A percentile compares a stretch with the other conserved stretches of the same genome.
Evolutionary conservation across 1,284 basidiomycete species (phyloP).

Genomic region (Earliella scabrosa): DNA sequence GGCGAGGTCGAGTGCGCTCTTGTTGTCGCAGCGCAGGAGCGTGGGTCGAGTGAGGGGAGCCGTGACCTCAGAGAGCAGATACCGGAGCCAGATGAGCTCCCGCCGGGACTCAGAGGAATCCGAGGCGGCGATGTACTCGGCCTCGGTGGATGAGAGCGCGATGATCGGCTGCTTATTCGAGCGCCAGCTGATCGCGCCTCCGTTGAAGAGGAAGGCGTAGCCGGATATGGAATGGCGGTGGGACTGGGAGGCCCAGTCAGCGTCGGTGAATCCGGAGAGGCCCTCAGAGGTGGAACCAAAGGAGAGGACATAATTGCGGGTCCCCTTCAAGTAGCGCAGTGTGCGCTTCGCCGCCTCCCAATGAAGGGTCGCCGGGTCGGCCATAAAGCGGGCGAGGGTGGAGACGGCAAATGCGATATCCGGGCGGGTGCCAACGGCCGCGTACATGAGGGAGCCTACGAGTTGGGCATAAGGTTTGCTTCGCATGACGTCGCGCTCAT

Average conservation of each 20-base stretch:
- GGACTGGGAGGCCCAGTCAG: constrained; percentile 30
- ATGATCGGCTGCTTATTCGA: constrained; percentile 32
- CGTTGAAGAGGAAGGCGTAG: constrained; percentile 29
- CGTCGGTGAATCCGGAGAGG: constrained; percentile 12
- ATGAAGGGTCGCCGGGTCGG: constrained; percentile 33
- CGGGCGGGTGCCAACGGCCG: constrained; percentile 41
- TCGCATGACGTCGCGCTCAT: constrained; percentile 7
- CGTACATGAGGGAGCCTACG: constrained; percentile 46
- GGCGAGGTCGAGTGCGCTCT: constrained; percentile 34
- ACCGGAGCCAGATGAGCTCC: constrained; percentile 27
- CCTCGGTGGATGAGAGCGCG: constrained; percentile 30
- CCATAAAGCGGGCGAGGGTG: constrained; percentile 38
- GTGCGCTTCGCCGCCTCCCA: constrained; percentile 43
- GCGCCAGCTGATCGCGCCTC: constrained; percentile 32
- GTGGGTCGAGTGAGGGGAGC: constrained; percentile 8
- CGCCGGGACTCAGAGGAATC: not conserved
- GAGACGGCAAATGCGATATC: constrained; percentile 44
- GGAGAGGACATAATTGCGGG: constrained; percentile 33
- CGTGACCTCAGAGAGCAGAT: constrained; percentile 25
- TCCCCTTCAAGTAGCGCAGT: constrained; percentile 46
- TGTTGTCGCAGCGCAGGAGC: constrained; percentile 37
- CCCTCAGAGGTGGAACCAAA: constrained; percentile 29
- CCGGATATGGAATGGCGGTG: constrained; percentile 18
- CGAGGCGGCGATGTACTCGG: constrained; percentile 22
- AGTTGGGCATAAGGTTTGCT: constrained; percentile 5